Conservation (phyloP, 2,329 filamentous ascomycete species). For the Penicillium sp. region DNA sequence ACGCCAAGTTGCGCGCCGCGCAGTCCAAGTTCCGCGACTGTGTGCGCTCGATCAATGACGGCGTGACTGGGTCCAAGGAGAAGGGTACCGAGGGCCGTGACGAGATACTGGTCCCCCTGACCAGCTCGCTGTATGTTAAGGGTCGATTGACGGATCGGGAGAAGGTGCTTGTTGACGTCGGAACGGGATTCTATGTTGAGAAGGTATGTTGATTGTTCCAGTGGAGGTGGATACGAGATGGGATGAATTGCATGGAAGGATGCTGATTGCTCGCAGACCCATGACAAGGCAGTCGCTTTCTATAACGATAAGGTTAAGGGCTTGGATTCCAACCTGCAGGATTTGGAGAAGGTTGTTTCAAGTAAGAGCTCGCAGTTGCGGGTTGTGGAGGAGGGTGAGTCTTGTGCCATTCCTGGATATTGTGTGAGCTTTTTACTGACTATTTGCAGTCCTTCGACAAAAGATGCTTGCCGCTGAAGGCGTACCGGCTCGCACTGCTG, state of each 20-base stretch:
- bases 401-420: neutral
- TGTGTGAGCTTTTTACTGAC: conserved; percentile 17
- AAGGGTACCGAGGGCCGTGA: conserved; percentile 32
- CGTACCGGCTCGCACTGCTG: conserved; percentile 31
- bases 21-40: conserved; percentile 92
- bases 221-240: neutral
- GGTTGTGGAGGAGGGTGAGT: conserved; percentile 79
- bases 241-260: neutral
- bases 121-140: conserved; percentile 88
- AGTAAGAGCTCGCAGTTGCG: conserved; percentile 79
- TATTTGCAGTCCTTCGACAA: conserved; percentile 46
- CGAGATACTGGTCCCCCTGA: conserved; percentile 81
- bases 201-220: conserved; percentile 55
- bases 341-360: conserved; percentile 64
- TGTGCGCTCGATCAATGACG: conserved; percentile 66
- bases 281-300: conserved; percentile 60
- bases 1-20: conserved; percentile 81
- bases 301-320: conserved; percentile 66
- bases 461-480: conserved; percentile 48
- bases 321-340: conserved; percentile 59
- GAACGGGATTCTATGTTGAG: conserved; percentile 91
- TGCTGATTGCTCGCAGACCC: conserved; percentile 36
- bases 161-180: conserved; percentile 83
- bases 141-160: conserved; percentile 70
- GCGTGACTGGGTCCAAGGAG: conserved; percentile 43